These are phyloP conservation scores for Acanthamoeba royreba DNA, from an alignment of 208 protist species.

Conservation along the genomic window DNA sequence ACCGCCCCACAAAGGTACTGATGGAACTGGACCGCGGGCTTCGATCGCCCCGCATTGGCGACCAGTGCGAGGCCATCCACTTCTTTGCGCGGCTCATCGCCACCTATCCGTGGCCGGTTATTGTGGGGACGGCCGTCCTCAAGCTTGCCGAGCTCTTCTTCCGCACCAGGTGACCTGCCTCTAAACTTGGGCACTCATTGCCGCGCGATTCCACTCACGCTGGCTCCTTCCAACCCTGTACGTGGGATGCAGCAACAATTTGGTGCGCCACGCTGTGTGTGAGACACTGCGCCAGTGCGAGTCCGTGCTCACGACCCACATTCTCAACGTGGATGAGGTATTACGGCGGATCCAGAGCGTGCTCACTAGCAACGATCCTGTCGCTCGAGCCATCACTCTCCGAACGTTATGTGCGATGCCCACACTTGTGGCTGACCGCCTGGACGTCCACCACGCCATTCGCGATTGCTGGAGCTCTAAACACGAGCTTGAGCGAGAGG, in stretches of 20 bases:
- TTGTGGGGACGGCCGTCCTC: conserved; percentile 25
- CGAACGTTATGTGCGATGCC: not conserved
- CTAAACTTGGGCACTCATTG: not conserved
- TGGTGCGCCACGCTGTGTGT: not conserved
- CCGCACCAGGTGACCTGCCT: not conserved
- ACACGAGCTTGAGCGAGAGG: conserved; percentile 18
- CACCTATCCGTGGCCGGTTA: conserved; percentile 32
- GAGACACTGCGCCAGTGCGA: not conserved
- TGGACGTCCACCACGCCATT: conserved; percentile 10
- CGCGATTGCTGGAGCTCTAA: not conserved
- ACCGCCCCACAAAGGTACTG: not conserved
- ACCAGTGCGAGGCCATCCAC: conserved; percentile 37
- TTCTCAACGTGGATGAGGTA: conserved; percentile 34
- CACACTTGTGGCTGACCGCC: not conserved
- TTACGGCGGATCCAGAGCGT: conserved; percentile 20
- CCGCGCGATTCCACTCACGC: not conserved
- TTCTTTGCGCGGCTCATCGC: conserved; percentile 14
- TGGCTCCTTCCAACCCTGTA: not conserved
- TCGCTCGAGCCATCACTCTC: conserved; percentile 31
- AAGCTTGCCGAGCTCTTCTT: conserved; percentile 31
- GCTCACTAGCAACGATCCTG: conserved; percentile 15
- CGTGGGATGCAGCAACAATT: not conserved
- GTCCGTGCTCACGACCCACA: not conserved
- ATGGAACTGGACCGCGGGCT: conserved; percentile 11
- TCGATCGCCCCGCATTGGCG: not conserved